Conservation (phyloP, 352 stramenopile species). For the Pythium chondricola region DNA sequence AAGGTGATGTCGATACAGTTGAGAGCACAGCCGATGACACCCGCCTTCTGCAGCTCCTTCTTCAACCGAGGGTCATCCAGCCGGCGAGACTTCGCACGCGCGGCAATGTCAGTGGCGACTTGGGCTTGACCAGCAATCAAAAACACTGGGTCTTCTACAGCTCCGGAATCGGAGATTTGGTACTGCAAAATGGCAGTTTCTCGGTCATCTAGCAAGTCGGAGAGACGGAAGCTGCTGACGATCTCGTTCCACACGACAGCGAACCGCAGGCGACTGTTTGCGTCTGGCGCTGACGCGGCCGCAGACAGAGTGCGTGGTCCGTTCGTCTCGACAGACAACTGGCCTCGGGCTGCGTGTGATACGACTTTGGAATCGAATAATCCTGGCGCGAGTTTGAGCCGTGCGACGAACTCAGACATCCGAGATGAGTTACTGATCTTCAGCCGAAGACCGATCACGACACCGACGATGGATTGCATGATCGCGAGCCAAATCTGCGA, state of each 20-base stretch:
- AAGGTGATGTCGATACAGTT: conserved; percentile 80
- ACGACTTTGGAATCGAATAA: conserved; percentile 82
- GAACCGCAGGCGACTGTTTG: conserved; percentile 78
- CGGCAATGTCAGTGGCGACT: conserved; percentile 54
- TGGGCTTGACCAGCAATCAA: conserved; percentile 81
- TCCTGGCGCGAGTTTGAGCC: conserved; percentile 48
- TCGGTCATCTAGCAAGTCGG: conserved; percentile 80
- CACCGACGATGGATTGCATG: conserved; percentile 69
- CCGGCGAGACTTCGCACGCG: conserved; percentile 46
- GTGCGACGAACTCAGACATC: conserved; percentile 68
- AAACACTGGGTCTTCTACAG: conserved; percentile 82
- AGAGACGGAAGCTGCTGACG: conserved; percentile 84
- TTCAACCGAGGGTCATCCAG: conserved; percentile 52
- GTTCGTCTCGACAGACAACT: conserved; percentile 47
- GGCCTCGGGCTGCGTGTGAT: conserved; percentile 53
- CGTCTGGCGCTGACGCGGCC: conserved; percentile 46
- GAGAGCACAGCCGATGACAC: conserved; percentile 58
- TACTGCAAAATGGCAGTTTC: conserved; percentile 87
- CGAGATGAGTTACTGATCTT: conserved; percentile 79
- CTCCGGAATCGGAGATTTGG: conserved; percentile 77
- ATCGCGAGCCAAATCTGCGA: conserved; percentile 86
- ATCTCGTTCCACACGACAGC: conserved; percentile 88
- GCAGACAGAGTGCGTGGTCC: conserved; percentile 42
- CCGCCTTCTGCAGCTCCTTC: conserved; percentile 72
- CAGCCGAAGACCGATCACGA: conserved; percentile 66